Base-by-base conservation (phyloP, 2,329 filamentous ascomycete genomes). In the Neopestalotiopsis sp. region DNA sequence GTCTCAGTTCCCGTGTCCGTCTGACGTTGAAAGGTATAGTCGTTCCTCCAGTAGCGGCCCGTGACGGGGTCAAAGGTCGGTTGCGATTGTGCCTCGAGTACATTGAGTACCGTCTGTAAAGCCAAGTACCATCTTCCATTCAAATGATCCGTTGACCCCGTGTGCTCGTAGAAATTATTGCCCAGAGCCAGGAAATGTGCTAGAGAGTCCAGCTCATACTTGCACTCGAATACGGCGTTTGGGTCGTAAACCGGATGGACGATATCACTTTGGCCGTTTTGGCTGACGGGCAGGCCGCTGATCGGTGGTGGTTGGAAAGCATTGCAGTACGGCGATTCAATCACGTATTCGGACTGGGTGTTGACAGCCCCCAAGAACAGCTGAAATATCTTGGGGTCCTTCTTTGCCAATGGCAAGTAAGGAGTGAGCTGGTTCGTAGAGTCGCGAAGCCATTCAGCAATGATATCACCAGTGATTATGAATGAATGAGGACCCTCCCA, bases 141-240 rank as follows among this genome's bases (percentile, higher is more conserved):
- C 49, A 98, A 78, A 77, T 97, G 98, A 1, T 92, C 91, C 0
- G 87, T 92, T 0, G 93, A 95, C 2, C 87, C 87, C 0, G 94
- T 97, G 76, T 93, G 88, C 53, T 92, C 89, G 81, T 96, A 87
- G 81, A 97, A 98, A 74, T 97, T 91, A 75, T 97, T 98, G 20
- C 87, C 89, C 2, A 99, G 83, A 0, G 92, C 90, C 5, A 99
- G 87, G 79, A 99, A 99, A 77, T 97, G 92, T 0, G 95, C 96
- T 0, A 99, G 86, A 9, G 95, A 98, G 81, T 99, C 96, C 28
- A 99, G 90, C 83, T 99, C 96, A 81, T 98, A 99, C 82, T 99
- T 99, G 88, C 96, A 99, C 81, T 99, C 96, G 73, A 98, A 99
- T 3, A 99, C 96, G 63, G 91, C 88, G 0, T 86, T 89, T 0